Evolutionary conservation across 805 yeast species (phyloP), one percentile per base, ranked within the genome.

Genomic region (Hanseniaspora thailandica): DNA sequence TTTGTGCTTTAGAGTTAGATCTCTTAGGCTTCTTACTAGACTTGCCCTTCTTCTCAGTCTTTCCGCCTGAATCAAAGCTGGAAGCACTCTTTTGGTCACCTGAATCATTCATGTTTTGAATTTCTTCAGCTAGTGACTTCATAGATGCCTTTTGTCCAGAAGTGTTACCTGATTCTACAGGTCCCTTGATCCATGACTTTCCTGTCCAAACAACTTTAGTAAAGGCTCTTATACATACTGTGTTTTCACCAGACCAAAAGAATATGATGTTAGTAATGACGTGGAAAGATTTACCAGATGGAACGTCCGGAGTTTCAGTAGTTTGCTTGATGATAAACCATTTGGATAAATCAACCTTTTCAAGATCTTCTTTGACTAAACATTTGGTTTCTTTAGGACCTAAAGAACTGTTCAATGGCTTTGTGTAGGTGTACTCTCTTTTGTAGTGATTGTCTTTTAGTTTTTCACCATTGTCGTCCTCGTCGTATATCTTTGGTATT

Each of bases 351-450:
- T 81, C 80, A 55, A 61, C 66, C 34, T 72, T 69, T 45, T 77
- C 77, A 25, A 82, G 65, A 5, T 67, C 68, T 60, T 83, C 89
- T 5, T 72, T 71, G 41, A 83, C 77, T 19, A 69, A 62, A 68
- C 87, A 82, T 57, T 70, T 72, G 0, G 89, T 82, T 59, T 82
- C 84, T 60, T 82, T 83, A 4, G 89, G 88, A 0, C 88, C 88
- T 38, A 83, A 72, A 0, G 85, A 73, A 19, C 77, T 80, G 47
- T 74, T 71, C 52, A 82, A 67, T 1, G 85, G 85, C 56, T 82
- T 78, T 3, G 70, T 70, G 61, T 81, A 82, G 2, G 71, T 63
- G 60, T 78, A 82, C 8, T 67, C 66, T 56, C 94, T 71, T 45
- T 66, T 62, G 33, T 65, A 65, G 19, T 59, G 65, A 58, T 46